These are phyloP conservation scores for Candolleomyces efflorescens DNA, from an alignment of 768 basidiomycete species.

Conservation along the genomic window DNA sequence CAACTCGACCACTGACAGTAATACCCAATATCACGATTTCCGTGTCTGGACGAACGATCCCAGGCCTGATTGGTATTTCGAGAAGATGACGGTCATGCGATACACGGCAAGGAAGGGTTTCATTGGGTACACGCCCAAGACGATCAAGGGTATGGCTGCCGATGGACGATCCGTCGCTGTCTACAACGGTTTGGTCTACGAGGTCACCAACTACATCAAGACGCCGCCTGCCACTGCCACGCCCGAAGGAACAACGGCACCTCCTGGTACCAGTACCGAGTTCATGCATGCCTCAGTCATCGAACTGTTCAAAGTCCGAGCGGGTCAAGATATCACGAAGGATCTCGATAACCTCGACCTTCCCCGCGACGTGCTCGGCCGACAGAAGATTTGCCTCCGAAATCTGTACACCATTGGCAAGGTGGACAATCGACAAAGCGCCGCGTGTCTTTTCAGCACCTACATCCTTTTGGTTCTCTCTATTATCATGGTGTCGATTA, in stretches of 20 bases:
- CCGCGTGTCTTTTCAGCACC: slow-evolving; percentile 87
- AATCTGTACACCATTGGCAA: slow-evolving; percentile 92
- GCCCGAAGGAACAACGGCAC: slow-evolving; percentile 43
- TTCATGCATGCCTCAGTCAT: slow-evolving; percentile 76
- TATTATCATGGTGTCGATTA: slow-evolving; percentile 88
- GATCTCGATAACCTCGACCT: slow-evolving; percentile 58
- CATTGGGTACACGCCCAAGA: slow-evolving; percentile 74
- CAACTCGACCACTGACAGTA: slow-evolving; percentile 66
- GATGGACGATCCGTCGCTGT: slow-evolving; percentile 68
- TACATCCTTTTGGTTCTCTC: slow-evolving; percentile 90
- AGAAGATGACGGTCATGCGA: slow-evolving; percentile 90
- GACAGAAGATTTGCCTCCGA: slow-evolving; percentile 85
- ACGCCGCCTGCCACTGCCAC: slow-evolving; percentile 55
- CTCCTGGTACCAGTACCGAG: slow-evolving; percentile 36
- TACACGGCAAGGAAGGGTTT: slow-evolving; percentile 88
- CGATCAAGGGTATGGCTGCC: slow-evolving; percentile 67
- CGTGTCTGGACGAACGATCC: slow-evolving; percentile 83
- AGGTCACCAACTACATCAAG: slow-evolving; percentile 75
- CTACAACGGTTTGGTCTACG: slow-evolving; percentile 85
- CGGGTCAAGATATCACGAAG: slow-evolving; percentile 83
- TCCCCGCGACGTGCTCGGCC: slow-evolving; percentile 51
- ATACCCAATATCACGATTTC: slow-evolving; percentile 94
- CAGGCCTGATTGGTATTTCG: slow-evolving; percentile 97
- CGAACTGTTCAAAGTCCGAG: slow-evolving; percentile 68
- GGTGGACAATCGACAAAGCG: slow-evolving; percentile 87